Percentiles rank a stretch among this genome's conserved stretches.
Conservation (phyloP, 768 basidiomycete genomes). For the Mycena filopes region DNA sequence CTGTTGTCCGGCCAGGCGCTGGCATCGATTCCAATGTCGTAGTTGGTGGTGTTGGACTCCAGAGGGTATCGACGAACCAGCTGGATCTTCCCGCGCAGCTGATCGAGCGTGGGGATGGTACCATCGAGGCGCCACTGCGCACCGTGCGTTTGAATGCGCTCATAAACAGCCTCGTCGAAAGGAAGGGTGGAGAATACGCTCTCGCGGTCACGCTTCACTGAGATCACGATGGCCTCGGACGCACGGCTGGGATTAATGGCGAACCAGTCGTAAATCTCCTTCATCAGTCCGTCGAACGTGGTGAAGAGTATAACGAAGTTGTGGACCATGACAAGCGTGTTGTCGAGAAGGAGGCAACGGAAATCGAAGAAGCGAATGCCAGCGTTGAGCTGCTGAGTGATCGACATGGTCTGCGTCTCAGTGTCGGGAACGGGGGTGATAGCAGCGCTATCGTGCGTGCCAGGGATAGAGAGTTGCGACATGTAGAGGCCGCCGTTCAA, state of each 20-base stretch:
- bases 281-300: background rate
- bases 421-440: slow-evolving; percentile 5
- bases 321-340: slow-evolving; percentile 6
- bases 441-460: slow-evolving; percentile 12
- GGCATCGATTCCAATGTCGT: slow-evolving; percentile 10
- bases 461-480: slow-evolving; percentile 15
- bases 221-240: slow-evolving; percentile 5
- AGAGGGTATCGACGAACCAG: background rate
- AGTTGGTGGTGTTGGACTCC: background rate
- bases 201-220: slow-evolving; percentile 6
- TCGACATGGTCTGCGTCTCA: slow-evolving; percentile 10
- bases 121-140: background rate
- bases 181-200: background rate
- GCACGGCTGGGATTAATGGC: background rate
- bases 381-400: slow-evolving; percentile 3
- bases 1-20: background rate
- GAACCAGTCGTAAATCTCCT: slow-evolving; percentile 5
- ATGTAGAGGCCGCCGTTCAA: slow-evolving; percentile 1
- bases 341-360: background rate
- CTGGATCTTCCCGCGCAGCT: slow-evolving; percentile 16
- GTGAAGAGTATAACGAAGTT: background rate
- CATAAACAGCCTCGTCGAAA: slow-evolving; percentile 7
- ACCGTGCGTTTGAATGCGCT: background rate
- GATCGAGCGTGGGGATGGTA: background rate
- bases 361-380: slow-evolving; percentile 14